These are phyloP conservation scores for Sphaceloma murrayae DNA, from an alignment of 2,329 filamentous ascomycete genomes.

Conservation along the genomic window DNA sequence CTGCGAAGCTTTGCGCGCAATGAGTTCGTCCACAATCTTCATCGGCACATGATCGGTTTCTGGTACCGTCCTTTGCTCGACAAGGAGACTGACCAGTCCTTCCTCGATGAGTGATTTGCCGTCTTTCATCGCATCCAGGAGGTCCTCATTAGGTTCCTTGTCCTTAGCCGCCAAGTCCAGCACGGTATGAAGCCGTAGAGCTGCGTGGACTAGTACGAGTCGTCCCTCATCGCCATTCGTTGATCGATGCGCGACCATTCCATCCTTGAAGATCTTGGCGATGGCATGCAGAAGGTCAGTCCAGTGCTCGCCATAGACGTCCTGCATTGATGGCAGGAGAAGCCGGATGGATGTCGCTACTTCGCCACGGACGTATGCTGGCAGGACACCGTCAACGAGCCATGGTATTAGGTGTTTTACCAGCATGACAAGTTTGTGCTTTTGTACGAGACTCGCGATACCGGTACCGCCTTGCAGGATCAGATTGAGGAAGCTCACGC, in stretches of 20 bases:
- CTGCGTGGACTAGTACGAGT: slow-evolving; percentile 50
- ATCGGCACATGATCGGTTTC: slow-evolving; percentile 55
- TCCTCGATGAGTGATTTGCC: slow-evolving; percentile 47
- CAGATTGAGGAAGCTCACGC: slow-evolving; percentile 46
- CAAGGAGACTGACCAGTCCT: slow-evolving; percentile 55
- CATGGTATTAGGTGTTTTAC: slow-evolving; percentile 68
- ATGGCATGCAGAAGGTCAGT: slow-evolving; percentile 37
- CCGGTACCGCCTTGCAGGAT: slow-evolving; percentile 43
- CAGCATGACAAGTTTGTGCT: slow-evolving; percentile 68
- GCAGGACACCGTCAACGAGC: slow-evolving; percentile 46
- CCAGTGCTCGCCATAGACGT: slow-evolving; percentile 88
- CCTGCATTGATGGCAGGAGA: slow-evolving; percentile 63
- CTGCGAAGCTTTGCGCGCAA: slow-evolving; percentile 59
- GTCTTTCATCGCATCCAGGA: slow-evolving; percentile 62
- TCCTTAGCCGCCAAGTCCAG: slow-evolving; percentile 48
- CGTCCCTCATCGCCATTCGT: slow-evolving; percentile 20
- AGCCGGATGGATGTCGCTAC: slow-evolving; percentile 43
- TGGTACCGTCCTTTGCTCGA: slow-evolving; percentile 36
- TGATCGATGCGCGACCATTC: slow-evolving; percentile 11
- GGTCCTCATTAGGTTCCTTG: slow-evolving; percentile 73
- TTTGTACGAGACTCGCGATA: slow-evolving; percentile 39
- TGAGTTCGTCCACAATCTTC: slow-evolving; percentile 63
- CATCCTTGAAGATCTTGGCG: slow-evolving; percentile 29
- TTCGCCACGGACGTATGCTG: slow-evolving; percentile 46
- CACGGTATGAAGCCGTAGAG: slow-evolving; percentile 58